Percentiles rank a stretch among this genome's conserved stretches.
These are phyloP conservation scores for Calonectria hongkongensis DNA, from an alignment of 2,329 filamentous ascomycete genomes.

Conservation along the genomic window DNA sequence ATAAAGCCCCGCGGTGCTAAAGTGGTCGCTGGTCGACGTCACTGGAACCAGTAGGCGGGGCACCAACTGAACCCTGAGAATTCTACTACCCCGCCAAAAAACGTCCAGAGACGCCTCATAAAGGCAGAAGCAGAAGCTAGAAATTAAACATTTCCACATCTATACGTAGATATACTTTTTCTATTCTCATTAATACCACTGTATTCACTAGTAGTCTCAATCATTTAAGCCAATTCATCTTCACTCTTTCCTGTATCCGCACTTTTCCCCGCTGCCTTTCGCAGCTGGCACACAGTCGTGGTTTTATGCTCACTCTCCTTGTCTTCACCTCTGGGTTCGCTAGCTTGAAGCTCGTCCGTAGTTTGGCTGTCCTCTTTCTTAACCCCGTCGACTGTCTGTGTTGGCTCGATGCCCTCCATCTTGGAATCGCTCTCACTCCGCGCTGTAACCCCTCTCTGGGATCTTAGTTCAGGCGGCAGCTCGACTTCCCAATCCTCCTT, in stretches of 20 bases:
- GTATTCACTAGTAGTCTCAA: neutral
- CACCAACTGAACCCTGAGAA: conserved; percentile 27
- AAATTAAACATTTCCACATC: neutral
- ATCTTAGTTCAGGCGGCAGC: conserved; percentile 60
- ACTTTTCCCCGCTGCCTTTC: conserved; percentile 6
- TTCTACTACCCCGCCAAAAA: conserved; percentile 32
- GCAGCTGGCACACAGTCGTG: conserved; percentile 18
- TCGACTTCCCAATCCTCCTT: conserved; percentile 68
- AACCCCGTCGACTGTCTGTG: neutral
- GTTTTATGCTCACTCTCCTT: conserved; percentile 8
- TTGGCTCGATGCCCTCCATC: conserved; percentile 40
- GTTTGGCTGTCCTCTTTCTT: neutral
- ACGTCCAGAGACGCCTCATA: neutral
- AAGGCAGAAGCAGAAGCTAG: neutral
- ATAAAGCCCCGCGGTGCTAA: conserved; percentile 2
- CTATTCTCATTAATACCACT: neutral
- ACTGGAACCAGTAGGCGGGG: conserved; percentile 29
- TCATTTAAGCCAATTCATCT: conserved; percentile 33
- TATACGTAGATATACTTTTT: neutral
- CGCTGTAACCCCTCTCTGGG: conserved; percentile 29
- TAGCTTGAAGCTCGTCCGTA: conserved; percentile 29
- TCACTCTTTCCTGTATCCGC: conserved; percentile 18
- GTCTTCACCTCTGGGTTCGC: conserved; percentile 7
- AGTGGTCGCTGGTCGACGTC: conserved; percentile 25
- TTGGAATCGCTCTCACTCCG: conserved; percentile 35